A percentile compares a stretch with the other conserved stretches of the same genome.
Evolutionary conservation across 2,329 filamentous ascomycete genomes (phyloP).

Genomic region (Rhexocercosporidium sp.): DNA sequence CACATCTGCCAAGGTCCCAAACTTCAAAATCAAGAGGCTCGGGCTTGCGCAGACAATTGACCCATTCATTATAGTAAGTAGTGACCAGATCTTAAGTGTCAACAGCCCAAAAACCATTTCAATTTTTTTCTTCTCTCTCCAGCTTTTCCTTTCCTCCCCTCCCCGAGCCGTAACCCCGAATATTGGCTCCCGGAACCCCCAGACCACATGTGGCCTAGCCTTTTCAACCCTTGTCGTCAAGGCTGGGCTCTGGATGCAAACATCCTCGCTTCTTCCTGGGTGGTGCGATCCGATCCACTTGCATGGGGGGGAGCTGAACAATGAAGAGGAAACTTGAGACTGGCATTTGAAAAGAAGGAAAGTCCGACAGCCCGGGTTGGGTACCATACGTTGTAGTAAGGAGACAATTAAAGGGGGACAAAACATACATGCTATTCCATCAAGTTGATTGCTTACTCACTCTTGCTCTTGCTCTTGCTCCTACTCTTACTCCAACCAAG

Average conservation of each 20-base stretch:
- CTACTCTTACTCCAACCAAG: background rate
- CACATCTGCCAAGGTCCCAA: too few relatives aligned
- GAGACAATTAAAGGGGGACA: too few relatives aligned
- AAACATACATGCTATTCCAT: too few relatives aligned
- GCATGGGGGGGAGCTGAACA: background rate
- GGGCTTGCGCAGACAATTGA: too few relatives aligned
- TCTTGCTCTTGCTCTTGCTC: background rate
- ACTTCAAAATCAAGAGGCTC: too few relatives aligned
- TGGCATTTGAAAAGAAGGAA: too few relatives aligned
- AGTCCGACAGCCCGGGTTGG: too few relatives aligned
- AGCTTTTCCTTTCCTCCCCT: background rate
- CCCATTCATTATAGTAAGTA: too few relatives aligned
- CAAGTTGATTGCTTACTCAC: background rate
- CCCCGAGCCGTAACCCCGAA: background rate
- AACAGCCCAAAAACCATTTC: background rate
- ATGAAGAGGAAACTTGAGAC: too few relatives aligned
- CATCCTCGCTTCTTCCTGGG: slow-evolving; percentile 1
- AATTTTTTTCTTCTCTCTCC: background rate
- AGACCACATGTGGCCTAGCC: slow-evolving; percentile 1
- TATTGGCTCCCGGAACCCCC: background rate
- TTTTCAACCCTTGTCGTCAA: background rate
- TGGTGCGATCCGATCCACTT: background rate
- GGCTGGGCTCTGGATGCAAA: background rate
- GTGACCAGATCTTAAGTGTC: too few relatives aligned
- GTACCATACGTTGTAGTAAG: too few relatives aligned